These are phyloP conservation scores for Nitzschia putrida DNA, from an alignment of 108 stramenopile genomes.

Conservation along the genomic window DNA sequence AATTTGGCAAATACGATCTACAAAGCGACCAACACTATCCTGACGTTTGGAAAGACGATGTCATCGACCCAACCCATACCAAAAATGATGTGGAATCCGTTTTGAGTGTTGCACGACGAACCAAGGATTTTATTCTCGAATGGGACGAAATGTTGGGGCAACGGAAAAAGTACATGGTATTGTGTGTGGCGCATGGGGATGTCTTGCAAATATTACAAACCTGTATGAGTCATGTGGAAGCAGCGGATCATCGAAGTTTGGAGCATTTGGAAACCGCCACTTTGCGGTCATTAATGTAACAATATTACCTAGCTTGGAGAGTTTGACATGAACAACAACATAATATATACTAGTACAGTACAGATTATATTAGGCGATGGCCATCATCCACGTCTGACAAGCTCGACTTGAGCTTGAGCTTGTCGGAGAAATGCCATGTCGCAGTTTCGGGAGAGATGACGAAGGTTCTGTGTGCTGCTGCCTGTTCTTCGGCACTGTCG, in stretches of 20 bases:
- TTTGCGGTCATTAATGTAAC: conserved; percentile 32
- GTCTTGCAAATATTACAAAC: conserved; percentile 90
- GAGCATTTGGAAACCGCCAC: conserved; percentile 84
- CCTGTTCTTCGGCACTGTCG: no score
- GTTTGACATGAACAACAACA: no score
- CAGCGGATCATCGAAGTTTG: conserved; percentile 62
- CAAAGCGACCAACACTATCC: conserved; percentile 62
- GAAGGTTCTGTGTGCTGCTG: no score
- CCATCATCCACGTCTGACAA: no score
- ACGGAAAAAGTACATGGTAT: conserved; percentile 31
- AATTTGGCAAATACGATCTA: conserved; percentile 79
- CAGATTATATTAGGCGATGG: no score
- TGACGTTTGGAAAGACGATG: conserved; percentile 82
- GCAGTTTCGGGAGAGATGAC: no score
- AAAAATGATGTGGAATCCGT: conserved; percentile 78
- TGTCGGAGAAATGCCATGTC: no score
- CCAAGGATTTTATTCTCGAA: conserved; percentile 52
- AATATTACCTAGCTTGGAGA: background rate
- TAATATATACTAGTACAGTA: no score
- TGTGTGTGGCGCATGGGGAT: conserved; percentile 89
- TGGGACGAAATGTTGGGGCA: conserved; percentile 48
- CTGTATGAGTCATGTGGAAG: conserved; percentile 64
- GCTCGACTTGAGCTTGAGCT: no score
- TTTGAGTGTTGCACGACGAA: conserved; percentile 65
- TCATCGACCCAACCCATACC: conserved; percentile 57